Evolutionary conservation across 2,329 filamentous ascomycete genomes (phyloP), one percentile per base, ranked within the genome.

Genomic region (Aspergillus tanneri): DNA sequence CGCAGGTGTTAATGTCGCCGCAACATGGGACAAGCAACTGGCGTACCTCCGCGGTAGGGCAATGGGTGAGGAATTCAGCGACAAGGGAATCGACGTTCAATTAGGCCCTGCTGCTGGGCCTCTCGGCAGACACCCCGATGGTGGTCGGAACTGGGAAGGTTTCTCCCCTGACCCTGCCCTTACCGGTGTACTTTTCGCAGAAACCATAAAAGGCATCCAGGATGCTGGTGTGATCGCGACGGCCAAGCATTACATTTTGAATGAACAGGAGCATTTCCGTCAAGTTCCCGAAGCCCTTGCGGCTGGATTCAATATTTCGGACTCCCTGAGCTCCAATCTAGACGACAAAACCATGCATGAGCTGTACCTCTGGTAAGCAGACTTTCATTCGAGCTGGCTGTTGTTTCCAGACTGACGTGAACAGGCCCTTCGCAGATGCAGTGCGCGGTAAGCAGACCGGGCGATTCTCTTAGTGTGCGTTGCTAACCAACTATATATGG

Each of bases 211-310:
- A 64, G 90, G 90, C 52, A 91, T 95, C 36, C 90, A 95, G 64
- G 81, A 85, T 61, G 83, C 85, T 11, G 89, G 89, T 65, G 82
- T 92, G 44, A 86, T 95, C 70, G 89, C 90, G 52, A 90, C 86
- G 61, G 86, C 86, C 38, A 92, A 91, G 76, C 87, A 91, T 64
- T 86, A 76, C 64, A 81, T 89, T 49, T 79, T 73, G 40, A 88
- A 91, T 59, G 87, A 89, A 70, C 88, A 90, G 72, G 77, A 88
- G 77, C 72, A 86, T 70, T 79, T 86, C 82, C 82, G 87, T 50
- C 83, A 87, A 60, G 72, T 72, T 0, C 66, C 72, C 18, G 81
- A 84, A 63, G 79, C 85, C 36, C 65, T 69, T 35, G 79, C 76
- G 12, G 82, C 77, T 54, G 84, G 84, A 5, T 83, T 71, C 61